Percentiles rank a stretch among this genome's conserved stretches.
phyloP scores from a whole-genome alignment of 306 rosid genomes.

The Prunus persica region Prunus_persica_NCBIv2 NC_034012.1:13157001-13157500 shows the following conservation, averaged over 20 bases:
- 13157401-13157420: background rate
- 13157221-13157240: constrained; percentile 69
- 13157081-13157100: constrained; percentile 51
- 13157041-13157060: background rate
- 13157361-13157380: background rate
- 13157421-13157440: background rate
- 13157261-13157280: constrained; percentile 50
- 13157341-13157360: constrained; percentile 70
- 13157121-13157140: constrained; percentile 44
- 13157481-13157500: constrained; percentile 55
- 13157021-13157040: no score
- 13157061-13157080: constrained; percentile 38
- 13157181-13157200: constrained; percentile 60
- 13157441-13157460: constrained; percentile 85
- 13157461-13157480: constrained; percentile 61
- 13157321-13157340: constrained; percentile 64
- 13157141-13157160: constrained; percentile 63
- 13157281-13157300: constrained; percentile 73
- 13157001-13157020: no score
- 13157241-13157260: constrained; percentile 53
- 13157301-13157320: constrained; percentile 53
- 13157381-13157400: background rate
- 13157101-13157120: constrained; percentile 67
- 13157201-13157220: constrained; percentile 67
- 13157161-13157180: constrained; percentile 65